Conservation (phyloP, 192 early-diverging fungal species). For the Mortierella hygrophila region DNA sequence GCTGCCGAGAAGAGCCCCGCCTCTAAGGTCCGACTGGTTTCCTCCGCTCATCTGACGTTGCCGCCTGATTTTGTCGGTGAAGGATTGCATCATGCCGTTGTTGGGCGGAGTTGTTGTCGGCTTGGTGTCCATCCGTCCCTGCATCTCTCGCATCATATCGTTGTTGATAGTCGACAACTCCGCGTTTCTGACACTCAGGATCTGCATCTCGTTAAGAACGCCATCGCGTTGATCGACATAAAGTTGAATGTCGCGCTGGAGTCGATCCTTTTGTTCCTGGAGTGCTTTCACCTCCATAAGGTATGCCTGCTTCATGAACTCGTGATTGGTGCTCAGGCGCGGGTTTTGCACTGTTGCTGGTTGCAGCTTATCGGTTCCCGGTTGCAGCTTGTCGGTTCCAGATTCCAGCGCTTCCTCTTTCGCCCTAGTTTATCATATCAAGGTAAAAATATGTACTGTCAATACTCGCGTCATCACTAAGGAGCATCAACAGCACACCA, state of each 20-base stretch:
- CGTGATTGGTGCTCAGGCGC: conserved; percentile 40
- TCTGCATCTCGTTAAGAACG: conserved; percentile 58
- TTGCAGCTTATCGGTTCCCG: background rate
- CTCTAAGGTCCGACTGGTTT: conserved; percentile 8
- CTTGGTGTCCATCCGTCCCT: conserved; percentile 10
- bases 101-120: conserved; percentile 5
- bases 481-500: background rate
- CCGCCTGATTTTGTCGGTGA: conserved; percentile 9
- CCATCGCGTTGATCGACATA: conserved; percentile 57
- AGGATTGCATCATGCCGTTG: conserved; percentile 16
- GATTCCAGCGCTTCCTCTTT: conserved; percentile 56
- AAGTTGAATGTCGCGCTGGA: conserved; percentile 54
- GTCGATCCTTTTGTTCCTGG: conserved; percentile 46
- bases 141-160: conserved; percentile 54
- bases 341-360: conserved; percentile 8
- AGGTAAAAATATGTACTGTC: background rate
- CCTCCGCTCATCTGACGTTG: conserved; percentile 11
- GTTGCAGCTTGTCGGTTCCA: background rate
- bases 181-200: conserved; percentile 61
- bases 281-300: conserved; percentile 57
- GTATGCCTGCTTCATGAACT: conserved; percentile 56
- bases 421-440: conserved; percentile 26
- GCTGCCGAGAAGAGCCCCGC: background rate
- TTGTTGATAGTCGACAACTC: conserved; percentile 64
- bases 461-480: background rate